These are phyloP conservation scores for Cyberlindnera bimundalis DNA, from an alignment of 805 yeast species.

Conservation along the genomic window DNA sequence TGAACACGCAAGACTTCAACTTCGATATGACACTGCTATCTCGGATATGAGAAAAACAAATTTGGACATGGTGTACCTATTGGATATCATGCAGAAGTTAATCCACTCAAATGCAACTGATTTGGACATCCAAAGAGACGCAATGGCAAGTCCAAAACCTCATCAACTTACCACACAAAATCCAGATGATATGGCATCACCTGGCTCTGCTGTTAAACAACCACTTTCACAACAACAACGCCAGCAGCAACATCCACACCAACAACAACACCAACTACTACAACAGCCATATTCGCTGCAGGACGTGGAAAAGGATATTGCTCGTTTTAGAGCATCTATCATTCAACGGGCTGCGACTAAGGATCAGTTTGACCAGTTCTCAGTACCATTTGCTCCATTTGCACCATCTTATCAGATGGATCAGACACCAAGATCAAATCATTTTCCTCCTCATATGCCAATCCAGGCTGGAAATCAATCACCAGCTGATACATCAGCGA, in stretches of 20 bases:
- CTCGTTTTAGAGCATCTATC: constrained; percentile 25
- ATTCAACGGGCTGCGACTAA: constrained; percentile 27
- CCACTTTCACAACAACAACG: not conserved
- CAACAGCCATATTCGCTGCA: constrained; percentile 9
- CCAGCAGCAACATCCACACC: constrained; percentile 1
- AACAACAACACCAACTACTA: constrained; percentile 1
- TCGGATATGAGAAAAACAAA: constrained; percentile 49
- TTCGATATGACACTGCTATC: constrained; percentile 44
- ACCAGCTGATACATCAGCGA: constrained; percentile 12
- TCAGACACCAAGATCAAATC: constrained; percentile 8
- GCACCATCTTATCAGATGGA: constrained; percentile 26
- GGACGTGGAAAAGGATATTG: constrained; percentile 24
- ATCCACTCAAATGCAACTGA: constrained; percentile 8
- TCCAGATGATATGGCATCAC: constrained; percentile 20
- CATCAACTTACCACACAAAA: constrained; percentile 6
- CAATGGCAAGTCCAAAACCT: constrained; percentile 4
- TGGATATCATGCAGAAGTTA: constrained; percentile 42
- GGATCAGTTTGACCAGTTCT: constrained; percentile 24
- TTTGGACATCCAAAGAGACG: not conserved
- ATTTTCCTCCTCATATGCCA: constrained; percentile 11
- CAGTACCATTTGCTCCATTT: constrained; percentile 25
- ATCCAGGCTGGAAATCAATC: constrained; percentile 9
- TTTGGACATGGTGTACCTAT: constrained; percentile 47
- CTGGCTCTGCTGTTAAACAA: constrained; percentile 14
- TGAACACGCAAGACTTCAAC: constrained; percentile 40